Evolutionary conservation across 495 filamentous ascomycete species (phyloP), one percentile per base, ranked within the genome.

Genomic region (Melanomma pulvis-pyrius): DNA sequence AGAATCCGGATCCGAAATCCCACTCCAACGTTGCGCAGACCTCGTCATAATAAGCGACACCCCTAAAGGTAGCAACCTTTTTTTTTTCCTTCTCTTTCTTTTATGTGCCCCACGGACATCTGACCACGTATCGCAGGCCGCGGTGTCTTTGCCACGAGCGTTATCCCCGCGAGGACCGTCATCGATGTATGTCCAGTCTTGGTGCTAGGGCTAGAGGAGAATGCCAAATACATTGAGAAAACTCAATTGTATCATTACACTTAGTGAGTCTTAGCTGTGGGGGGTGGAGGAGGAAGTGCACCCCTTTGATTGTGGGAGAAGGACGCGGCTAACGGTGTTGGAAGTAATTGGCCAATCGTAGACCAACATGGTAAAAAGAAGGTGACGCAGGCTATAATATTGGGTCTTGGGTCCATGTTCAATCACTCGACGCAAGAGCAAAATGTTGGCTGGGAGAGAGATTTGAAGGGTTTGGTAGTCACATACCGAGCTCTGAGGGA

Each of bases 381-480:
- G 47, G 74, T 68, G 56, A 68, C 69, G 4, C 82, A 87, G 72
- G 85, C 84, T n/a, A 66, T 86, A 12, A 71, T 84, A 24, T 75
- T 86, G 11, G 83, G 84, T 5, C 73, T 87, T 2, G 85, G 84
- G 26, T 78, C 75, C 34, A 81, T 86, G 78, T 84, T 87, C 74
- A 87, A 87, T 64, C 85, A 87, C 64, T 82, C 81, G 1, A 70
- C 65, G 0, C 59, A 66, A 17, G 57, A 73, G 19, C 83, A 86
- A 61, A 87, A 86, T 65, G 81, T 86, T 2, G 81, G 75, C 6
- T 86, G 82, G 80, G 74, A 74, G 50, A 71, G 82, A 48, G 79
- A 86, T 74, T 26, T 82, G 1, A 70, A 74, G 9, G 74, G 71
- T 6, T 65, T 77, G 32, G 51, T 80, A 12, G 74, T 87, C 25